Conservation (phyloP, 495 filamentous ascomycete genomes). For the Aspergillus diversus region DNA sequence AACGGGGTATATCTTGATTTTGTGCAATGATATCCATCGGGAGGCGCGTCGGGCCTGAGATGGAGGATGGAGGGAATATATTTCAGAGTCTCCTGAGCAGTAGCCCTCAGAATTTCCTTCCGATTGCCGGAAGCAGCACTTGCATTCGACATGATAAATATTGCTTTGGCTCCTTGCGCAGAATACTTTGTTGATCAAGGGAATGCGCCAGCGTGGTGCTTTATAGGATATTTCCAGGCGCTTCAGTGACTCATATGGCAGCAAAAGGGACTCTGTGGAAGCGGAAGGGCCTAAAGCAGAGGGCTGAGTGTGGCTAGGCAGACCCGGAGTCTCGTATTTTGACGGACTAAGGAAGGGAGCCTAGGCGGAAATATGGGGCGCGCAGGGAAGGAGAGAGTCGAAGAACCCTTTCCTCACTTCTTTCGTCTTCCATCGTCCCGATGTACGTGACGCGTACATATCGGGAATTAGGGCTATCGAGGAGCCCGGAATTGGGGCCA, state of each 20-base stretch:
- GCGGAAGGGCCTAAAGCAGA: not conserved
- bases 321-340: not conserved
- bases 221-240: not conserved
- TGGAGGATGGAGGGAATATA: conserved; percentile 27
- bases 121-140: conserved; percentile 2
- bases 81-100: conserved; percentile 22
- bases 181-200: not conserved
- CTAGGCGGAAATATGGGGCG: conserved; percentile 1
- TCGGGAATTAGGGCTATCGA: too few relatives aligned
- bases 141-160: not conserved
- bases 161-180: not conserved
- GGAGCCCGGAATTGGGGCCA: too few relatives aligned
- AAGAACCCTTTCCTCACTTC: too few relatives aligned
- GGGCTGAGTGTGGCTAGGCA: not conserved
- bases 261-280: not conserved
- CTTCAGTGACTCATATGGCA: not conserved
- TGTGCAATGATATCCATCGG: conserved; percentile 26
- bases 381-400: too few relatives aligned
- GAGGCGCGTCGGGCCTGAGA: conserved; percentile 28
- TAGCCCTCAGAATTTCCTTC: conserved; percentile 15
- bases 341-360: not conserved
- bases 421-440: too few relatives aligned
- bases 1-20: conserved; percentile 22
- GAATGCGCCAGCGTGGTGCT: not conserved
- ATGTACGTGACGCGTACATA: too few relatives aligned